Evolutionary conservation across 2,329 filamentous ascomycete genomes (phyloP).

Genomic region (Parascedosporium putredinis): DNA sequence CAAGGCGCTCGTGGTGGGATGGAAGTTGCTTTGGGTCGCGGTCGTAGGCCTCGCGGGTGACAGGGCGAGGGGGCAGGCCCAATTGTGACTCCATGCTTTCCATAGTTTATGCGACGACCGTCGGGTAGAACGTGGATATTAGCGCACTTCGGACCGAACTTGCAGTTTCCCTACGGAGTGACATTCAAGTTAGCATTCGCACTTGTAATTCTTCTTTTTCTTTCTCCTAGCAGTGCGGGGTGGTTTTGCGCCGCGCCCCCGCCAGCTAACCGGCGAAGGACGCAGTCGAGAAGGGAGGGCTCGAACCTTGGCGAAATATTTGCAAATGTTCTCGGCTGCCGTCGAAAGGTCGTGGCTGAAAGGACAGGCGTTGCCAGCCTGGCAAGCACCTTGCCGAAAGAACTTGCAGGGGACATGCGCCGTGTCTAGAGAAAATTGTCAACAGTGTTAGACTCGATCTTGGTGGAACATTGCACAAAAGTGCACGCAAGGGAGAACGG

Average conservation of each 20-base stretch:
- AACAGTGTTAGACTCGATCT: neutral
- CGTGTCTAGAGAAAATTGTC: conserved; percentile 58
- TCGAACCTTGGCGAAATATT: conserved; percentile 94
- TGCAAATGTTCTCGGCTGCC: conserved; percentile 83
- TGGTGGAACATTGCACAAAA: conserved; percentile 1
- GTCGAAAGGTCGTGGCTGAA: conserved; percentile 89
- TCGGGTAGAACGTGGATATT: conserved; percentile 93
- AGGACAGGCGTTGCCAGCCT: conserved; percentile 90
- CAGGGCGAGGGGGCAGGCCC: conserved; percentile 46
- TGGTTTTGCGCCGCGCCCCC: too few species aligned
- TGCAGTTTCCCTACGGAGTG: conserved; percentile 75
- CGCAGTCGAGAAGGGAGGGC: too few species aligned
- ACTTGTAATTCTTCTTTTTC: too few species aligned
- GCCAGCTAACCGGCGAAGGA: too few species aligned
- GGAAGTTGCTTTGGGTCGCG: conserved; percentile 38
- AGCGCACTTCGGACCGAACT: conserved; percentile 95
- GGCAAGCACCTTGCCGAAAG: conserved; percentile 91
- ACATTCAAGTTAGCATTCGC: too few species aligned
- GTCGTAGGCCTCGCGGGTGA: conserved; percentile 9
- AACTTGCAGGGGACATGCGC: conserved; percentile 99
- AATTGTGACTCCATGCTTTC: conserved; percentile 58
- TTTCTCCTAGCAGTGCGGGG: conserved; percentile 1
- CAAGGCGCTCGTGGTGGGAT: conserved; percentile 57
- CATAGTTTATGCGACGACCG: conserved; percentile 79
- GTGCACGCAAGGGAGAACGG: neutral